These are phyloP conservation scores for Scytalidium lignicola DNA, from an alignment of 2,329 filamentous ascomycete species.

Conservation along the genomic window DNA sequence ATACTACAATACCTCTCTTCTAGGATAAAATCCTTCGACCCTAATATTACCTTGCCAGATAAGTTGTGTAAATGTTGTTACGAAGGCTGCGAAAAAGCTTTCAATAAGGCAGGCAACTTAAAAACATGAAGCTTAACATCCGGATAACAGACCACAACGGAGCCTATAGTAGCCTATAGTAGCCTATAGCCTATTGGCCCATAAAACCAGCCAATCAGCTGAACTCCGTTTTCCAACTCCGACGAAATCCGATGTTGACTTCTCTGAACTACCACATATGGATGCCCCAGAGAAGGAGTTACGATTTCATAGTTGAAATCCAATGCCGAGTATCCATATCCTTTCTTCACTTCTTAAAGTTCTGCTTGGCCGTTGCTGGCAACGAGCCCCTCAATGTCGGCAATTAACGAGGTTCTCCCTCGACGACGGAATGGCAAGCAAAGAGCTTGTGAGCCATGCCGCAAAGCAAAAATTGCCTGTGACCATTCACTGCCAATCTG, in stretches of 20 bases:
- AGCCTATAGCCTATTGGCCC: too few species aligned
- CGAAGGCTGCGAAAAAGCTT: too few species aligned
- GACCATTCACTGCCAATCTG: conserved; percentile 23
- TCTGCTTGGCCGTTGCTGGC: neutral
- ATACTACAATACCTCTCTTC: too few species aligned
- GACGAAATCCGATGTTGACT: neutral
- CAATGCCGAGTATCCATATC: neutral
- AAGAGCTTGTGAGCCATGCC: conserved; percentile 21
- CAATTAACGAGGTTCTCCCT: conserved; percentile 7
- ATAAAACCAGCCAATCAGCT: too few species aligned
- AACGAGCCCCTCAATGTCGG: conserved; percentile 1
- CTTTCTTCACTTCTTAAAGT: neutral
- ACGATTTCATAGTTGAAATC: neutral
- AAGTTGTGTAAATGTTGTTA: too few species aligned
- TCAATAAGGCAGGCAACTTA: too few species aligned
- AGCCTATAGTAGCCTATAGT: too few species aligned
- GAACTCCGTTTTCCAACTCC: neutral
- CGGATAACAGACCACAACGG: too few species aligned
- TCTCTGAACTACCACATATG: neutral
- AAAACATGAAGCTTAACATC: too few species aligned
- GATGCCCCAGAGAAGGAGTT: neutral
- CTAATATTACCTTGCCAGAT: too few species aligned
- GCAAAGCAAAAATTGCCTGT: conserved; percentile 25
- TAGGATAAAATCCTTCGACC: too few species aligned
- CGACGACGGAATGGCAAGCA: conserved; percentile 24